Conservation (phyloP, 2,329 filamentous ascomycete genomes). For the Penicillium decumbens region DNA sequence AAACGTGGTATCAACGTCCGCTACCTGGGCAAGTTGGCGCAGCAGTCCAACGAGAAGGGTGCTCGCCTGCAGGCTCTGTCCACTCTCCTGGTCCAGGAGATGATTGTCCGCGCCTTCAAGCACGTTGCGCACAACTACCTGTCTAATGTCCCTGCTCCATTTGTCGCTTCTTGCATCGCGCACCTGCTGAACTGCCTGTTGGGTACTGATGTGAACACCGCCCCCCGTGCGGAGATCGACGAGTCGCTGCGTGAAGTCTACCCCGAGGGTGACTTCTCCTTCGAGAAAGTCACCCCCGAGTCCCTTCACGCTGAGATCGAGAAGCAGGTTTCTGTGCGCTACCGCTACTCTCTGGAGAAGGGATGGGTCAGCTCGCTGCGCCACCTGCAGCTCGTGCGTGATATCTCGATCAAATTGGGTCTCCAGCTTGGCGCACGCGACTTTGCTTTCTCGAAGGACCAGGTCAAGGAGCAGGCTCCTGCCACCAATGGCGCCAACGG, state of each 20-base stretch:
- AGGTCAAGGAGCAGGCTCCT: conserved; percentile 34
- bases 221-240: conserved; percentile 74
- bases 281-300: conserved; percentile 72
- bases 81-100: conserved; percentile 78
- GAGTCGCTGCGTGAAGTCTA: conserved; percentile 69
- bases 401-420: conserved; percentile 82
- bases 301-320: conserved; percentile 65
- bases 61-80: conserved; percentile 71
- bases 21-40: conserved; percentile 82
- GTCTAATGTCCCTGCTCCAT: conserved; percentile 69
- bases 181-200: conserved; percentile 93
- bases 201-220: conserved; percentile 68
- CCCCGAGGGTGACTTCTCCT: conserved; percentile 73
- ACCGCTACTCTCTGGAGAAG: conserved; percentile 66
- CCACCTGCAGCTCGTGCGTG: conserved; percentile 79
- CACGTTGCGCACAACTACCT: conserved; percentile 78
- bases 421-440: conserved; percentile 78
- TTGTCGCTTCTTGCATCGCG: conserved; percentile 72
- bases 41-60: conserved; percentile 62
- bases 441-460: conserved; percentile 60
- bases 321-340: conserved; percentile 67
- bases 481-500: conserved; percentile 38
- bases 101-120: conserved; percentile 94
- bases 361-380: conserved; percentile 66
- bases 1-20: conserved; percentile 96